phyloP scores from a whole-genome alignment of 2,329 filamentous ascomycete genomes.

The Dothistroma septosporum region DNA sequence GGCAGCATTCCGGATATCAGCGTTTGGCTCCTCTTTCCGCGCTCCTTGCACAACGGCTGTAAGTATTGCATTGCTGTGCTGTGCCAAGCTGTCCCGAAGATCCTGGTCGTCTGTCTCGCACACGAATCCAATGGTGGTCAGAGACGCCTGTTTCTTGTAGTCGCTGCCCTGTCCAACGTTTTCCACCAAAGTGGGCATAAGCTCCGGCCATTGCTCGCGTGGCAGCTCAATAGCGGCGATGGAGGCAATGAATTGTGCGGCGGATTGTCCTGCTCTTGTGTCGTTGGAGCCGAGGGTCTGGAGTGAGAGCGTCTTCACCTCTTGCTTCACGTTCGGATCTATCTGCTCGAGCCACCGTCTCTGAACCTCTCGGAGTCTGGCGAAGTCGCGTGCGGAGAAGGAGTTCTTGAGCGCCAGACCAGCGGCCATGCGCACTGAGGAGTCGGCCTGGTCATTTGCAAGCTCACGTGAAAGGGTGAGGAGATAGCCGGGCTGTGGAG shows the following conservation, averaged over 20 bases:
- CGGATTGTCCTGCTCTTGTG: conserved; percentile 76
- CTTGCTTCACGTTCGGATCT: conserved; percentile 73
- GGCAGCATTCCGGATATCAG: conserved; percentile 85
- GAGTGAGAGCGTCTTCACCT: conserved; percentile 86
- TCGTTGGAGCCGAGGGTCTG: conserved; percentile 79
- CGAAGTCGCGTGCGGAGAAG: conserved; percentile 87
- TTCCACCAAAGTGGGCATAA: conserved; percentile 84
- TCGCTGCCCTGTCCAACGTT: conserved; percentile 84
- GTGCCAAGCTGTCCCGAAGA: conserved; percentile 71
- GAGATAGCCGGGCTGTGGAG: conserved; percentile 76
- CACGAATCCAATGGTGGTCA: conserved; percentile 96
- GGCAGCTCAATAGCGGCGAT: conserved; percentile 94
- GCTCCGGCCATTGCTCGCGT: conserved; percentile 84
- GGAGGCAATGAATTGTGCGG: conserved; percentile 91
- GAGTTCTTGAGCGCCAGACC: conserved; percentile 98
- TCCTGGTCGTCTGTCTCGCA: conserved; percentile 93
- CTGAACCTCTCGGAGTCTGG: conserved; percentile 84
- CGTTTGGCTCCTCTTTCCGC: conserved; percentile 89
- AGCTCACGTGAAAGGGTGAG: conserved; percentile 89
- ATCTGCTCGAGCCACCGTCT: conserved; percentile 86
- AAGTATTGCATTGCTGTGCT: conserved; percentile 94
- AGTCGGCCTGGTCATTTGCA: conserved; percentile 79
- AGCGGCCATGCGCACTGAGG: conserved; percentile 85
- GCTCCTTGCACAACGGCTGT: conserved; percentile 97
- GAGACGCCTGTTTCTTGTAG: conserved; percentile 87